Evolutionary conservation across 768 basidiomycete species (phyloP), one percentile per base, ranked within the genome.

Genomic region (Hericium coralloides): DNA sequence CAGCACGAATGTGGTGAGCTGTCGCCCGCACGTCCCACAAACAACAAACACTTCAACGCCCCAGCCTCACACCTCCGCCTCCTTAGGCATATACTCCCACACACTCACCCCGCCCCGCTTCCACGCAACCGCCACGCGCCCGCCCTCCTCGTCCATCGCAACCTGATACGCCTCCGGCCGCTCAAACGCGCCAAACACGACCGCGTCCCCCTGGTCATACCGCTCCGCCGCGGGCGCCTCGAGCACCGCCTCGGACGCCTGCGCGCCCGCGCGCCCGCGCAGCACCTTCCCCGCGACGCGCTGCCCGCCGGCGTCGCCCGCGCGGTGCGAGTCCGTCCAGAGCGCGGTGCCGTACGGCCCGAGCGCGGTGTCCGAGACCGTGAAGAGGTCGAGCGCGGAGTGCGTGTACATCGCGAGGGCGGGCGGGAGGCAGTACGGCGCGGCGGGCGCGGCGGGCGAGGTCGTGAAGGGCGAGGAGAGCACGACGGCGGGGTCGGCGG

Each of bases 291-390:
- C 81, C 0, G 82, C 85, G 20, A 87, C 64, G 49, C 85, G 74
- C 65, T 89, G 86, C 0, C 84, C 26, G 75, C 38, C 70, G 71
- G 26, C 72, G 72, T 1, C 69, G 70, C 64, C 76, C 74, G 38
- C 80, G 50, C 73, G 81, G 7, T 56, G 49, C 49, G 55, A 50
- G 61, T 89, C 87, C 37, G 85, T 69, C 81, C 84, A 89, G 15
- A 89, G 60, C 4, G 79, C 80, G 5, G 82, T 85, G 3, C 85
- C 86, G 61, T 79, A 76, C 4, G 67, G 69, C 0, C 85, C 85
- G 18, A 88, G 61, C 0, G 72, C 71, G 69, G 83, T 75, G 50
- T 82, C 74, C 26, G 79, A 79, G 22, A 72, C 75, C 2, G 79
- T 72, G 60, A 84, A 82, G 36, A 85, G 66, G 14, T 54, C 57